These are phyloP conservation scores for Dactylorhiza incarnata DNA, from an alignment of 106 monocot genomes.

Conservation along the genomic window DNA sequence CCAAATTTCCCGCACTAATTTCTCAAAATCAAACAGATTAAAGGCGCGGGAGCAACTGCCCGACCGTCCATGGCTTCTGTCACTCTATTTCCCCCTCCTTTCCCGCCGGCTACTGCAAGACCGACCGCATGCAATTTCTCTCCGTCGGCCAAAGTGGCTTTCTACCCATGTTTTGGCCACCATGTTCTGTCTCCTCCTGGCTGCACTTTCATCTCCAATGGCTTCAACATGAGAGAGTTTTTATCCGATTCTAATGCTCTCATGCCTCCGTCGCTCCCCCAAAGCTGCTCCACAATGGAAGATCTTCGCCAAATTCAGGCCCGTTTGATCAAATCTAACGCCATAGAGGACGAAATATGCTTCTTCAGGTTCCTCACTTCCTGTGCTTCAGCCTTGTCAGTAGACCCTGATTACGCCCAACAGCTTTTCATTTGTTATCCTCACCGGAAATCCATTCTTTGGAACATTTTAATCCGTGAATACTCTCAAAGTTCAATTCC, in stretches of 20 bases:
- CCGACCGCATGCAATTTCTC: too few species aligned
- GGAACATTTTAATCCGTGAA: background rate
- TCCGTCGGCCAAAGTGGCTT: too few species aligned
- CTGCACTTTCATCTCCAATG: background rate
- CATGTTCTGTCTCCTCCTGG: background rate
- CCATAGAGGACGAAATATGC: conserved; percentile 11
- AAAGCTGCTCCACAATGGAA: conserved; percentile 8
- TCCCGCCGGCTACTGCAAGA: background rate
- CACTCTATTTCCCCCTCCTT: background rate
- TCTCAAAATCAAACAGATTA: background rate
- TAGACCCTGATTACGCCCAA: background rate
- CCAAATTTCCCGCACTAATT: background rate
- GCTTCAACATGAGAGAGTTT: background rate
- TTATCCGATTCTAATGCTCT: background rate
- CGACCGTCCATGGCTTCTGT: background rate
- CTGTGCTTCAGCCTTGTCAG: background rate
- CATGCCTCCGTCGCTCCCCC: conserved; percentile 13
- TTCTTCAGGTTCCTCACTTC: conserved; percentile 24
- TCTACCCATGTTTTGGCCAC: background rate
- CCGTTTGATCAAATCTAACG: conserved; percentile 24
- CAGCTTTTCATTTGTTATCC: background rate
- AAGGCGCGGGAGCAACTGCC: background rate
- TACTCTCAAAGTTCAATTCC: conserved; percentile 14
- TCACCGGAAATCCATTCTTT: background rate
- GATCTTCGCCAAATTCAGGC: conserved; percentile 31